A percentile compares a stretch with the other conserved stretches of the same genome.
These are phyloP conservation scores for Lotmaria passim DNA, from an alignment of 208 protist genomes.

Conservation along the genomic window DNA sequence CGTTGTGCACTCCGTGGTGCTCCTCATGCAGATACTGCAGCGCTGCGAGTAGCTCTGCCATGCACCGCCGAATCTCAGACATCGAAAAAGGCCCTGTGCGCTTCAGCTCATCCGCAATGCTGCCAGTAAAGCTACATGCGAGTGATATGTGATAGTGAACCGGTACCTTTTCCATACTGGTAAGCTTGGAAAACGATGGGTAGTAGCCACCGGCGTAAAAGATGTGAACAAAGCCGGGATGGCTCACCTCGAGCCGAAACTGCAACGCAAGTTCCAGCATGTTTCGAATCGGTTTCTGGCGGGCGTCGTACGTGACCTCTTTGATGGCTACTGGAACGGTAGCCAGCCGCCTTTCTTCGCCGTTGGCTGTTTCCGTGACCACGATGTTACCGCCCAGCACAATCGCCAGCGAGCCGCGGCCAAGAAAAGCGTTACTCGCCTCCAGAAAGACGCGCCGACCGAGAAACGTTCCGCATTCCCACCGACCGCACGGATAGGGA, in stretches of 20 bases:
- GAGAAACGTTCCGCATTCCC: conserved; percentile 34
- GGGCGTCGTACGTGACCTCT: conserved; percentile 23
- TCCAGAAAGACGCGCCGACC: conserved; percentile 30
- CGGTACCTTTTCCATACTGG: not conserved
- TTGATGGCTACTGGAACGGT: conserved; percentile 33
- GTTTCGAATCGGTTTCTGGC: conserved; percentile 13
- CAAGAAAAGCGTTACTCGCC: conserved; percentile 11
- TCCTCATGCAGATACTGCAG: conserved; percentile 69
- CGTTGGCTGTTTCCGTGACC: conserved; percentile 16
- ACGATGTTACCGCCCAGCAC: conserved; percentile 26
- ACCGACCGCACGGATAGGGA: conserved; percentile 16
- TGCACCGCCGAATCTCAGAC: conserved; percentile 25
- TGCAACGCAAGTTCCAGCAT: conserved; percentile 16
- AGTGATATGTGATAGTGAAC: conserved; percentile 20
- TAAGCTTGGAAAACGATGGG: not conserved
- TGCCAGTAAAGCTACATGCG: conserved; percentile 25
- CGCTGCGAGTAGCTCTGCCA: conserved; percentile 43
- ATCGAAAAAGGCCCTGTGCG: conserved; percentile 25
- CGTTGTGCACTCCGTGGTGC: conserved; percentile 67
- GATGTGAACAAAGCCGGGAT: conserved; percentile 29
- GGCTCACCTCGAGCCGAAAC: conserved; percentile 19
- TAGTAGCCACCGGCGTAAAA: conserved; percentile 22
- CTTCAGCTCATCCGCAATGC: conserved; percentile 38
- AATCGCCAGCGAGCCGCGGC: conserved; percentile 20
- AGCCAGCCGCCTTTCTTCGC: conserved; percentile 13